Evolutionary conservation across 352 stramenopile genomes (phyloP).

Genomic region (Phytophthora europaea): DNA sequence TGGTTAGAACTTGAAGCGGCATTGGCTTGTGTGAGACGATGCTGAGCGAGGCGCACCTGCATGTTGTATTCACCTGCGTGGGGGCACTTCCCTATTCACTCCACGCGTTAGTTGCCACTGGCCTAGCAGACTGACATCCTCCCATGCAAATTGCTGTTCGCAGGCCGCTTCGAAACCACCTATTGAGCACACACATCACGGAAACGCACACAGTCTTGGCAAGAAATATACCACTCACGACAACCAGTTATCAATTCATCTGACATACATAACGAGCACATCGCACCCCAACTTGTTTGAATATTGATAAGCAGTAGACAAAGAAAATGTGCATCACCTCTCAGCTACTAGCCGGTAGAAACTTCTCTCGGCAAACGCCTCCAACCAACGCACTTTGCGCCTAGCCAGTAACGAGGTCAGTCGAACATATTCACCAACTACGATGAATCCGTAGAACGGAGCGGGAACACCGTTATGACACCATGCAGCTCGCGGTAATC

Average conservation of each 20-base stretch:
- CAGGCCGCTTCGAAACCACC: conserved; percentile 7
- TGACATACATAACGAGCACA: not conserved
- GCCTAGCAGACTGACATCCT: not conserved
- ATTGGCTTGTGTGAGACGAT: conserved; percentile 22
- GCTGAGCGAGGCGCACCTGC: not conserved
- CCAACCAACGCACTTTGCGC: not conserved
- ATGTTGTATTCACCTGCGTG: not conserved
- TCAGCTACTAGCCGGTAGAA: conserved; percentile 26
- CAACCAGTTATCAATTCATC: conserved; percentile 11
- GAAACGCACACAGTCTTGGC: conserved; percentile 3
- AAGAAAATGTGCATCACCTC: conserved; percentile 15
- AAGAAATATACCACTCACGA: not conserved
- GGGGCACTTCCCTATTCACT: not conserved
- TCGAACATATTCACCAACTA: conserved; percentile 11
- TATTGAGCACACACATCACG: conserved; percentile 4
- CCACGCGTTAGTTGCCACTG: not conserved
- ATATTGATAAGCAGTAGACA: conserved; percentile 10
- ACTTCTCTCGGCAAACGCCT: not conserved
- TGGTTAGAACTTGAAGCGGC: conserved; percentile 3
- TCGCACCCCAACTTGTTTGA: conserved; percentile 28
- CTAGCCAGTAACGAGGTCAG: conserved; percentile 21
- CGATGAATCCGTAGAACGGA: conserved; percentile 48
- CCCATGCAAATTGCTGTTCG: conserved; percentile 20
- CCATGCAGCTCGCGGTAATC: conserved; percentile 65
- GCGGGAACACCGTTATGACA: conserved; percentile 70